Evolutionary conservation across 441 rosid species (phyloP).

Genomic region (Brassica hybrid): DNA sequence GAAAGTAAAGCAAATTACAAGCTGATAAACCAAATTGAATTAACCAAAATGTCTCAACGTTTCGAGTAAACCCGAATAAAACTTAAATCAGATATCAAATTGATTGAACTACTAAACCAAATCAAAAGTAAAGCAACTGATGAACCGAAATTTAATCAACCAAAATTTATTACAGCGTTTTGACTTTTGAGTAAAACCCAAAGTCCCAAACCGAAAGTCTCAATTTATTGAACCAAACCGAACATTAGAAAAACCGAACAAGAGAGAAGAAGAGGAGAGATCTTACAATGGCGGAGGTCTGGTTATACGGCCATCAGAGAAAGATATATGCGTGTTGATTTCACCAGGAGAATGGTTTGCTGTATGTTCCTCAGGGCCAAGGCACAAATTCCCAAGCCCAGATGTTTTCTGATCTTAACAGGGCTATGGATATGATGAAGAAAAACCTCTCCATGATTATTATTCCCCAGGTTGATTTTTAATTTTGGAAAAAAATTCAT

Average conservation of each 20-base stretch:
- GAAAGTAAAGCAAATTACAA: too few relatives aligned
- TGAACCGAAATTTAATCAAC: not conserved
- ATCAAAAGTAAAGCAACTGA: not conserved
- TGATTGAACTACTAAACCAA: not conserved
- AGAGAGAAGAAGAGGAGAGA: conserved; percentile 19
- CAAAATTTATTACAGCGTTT: not conserved
- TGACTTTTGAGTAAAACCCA: not conserved
- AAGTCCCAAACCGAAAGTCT: too few relatives aligned
- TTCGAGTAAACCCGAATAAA: too few relatives aligned
- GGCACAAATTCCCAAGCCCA: conserved; percentile 87
- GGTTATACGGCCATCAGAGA: not conserved
- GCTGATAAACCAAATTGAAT: too few relatives aligned
- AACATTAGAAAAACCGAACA: not conserved
- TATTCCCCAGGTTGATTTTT: conserved; percentile 81
- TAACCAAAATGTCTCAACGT: too few relatives aligned
- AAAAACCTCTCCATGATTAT: conserved; percentile 55
- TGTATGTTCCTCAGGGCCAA: conserved; percentile 83
- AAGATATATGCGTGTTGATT: not conserved
- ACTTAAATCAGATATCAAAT: too few relatives aligned
- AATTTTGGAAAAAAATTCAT: not conserved
- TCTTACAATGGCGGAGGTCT: too few relatives aligned
- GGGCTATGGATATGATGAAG: conserved; percentile 94
- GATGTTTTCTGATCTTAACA: conserved; percentile 99
- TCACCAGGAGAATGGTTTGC: conserved; percentile 83
- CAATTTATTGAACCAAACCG: not conserved